Conservation (phyloP, 441 rosid species). For the Syzygium malaccense region DNA sequence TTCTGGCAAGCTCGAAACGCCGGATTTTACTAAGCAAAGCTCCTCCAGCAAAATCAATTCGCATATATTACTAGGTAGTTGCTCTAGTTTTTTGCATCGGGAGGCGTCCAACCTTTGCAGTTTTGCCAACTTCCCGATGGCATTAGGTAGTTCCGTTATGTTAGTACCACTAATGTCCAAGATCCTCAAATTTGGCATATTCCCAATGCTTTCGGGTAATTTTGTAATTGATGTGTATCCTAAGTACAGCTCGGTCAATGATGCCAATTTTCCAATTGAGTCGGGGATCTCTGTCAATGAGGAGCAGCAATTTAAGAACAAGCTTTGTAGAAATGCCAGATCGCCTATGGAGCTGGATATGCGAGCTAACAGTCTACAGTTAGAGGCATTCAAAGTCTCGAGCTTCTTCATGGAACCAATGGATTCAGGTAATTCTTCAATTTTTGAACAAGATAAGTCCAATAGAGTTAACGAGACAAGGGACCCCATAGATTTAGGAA, state of each 20-base stretch:
- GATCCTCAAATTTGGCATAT: not conserved
- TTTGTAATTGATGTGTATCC: not conserved
- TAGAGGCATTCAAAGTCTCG: not conserved
- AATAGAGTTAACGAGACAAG: not conserved
- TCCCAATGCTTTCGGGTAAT: not conserved
- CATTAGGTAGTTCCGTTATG: not conserved
- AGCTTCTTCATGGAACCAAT: not conserved
- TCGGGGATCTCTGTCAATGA: not conserved
- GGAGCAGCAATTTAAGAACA: not conserved
- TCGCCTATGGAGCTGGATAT: not conserved
- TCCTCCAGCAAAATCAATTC: no score
- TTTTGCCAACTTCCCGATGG: not conserved
- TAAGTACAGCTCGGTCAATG: accelerated
- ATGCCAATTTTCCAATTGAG: not conserved
- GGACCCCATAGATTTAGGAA: not conserved
- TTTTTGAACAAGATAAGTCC: not conserved
- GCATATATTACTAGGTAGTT: no score
- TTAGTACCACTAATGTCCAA: accelerated
- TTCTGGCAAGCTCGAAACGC: no score
- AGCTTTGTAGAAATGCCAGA: not conserved
- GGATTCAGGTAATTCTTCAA: not conserved
- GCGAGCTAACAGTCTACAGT: not conserved
- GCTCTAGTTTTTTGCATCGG: no score
- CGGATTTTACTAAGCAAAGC: accelerated
- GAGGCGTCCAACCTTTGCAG: no score